Percentiles rank a stretch among this genome's conserved stretches.
Conservation (phyloP, 306 rosid genomes). For the Sphenostylis stenocarpa region DNA sequence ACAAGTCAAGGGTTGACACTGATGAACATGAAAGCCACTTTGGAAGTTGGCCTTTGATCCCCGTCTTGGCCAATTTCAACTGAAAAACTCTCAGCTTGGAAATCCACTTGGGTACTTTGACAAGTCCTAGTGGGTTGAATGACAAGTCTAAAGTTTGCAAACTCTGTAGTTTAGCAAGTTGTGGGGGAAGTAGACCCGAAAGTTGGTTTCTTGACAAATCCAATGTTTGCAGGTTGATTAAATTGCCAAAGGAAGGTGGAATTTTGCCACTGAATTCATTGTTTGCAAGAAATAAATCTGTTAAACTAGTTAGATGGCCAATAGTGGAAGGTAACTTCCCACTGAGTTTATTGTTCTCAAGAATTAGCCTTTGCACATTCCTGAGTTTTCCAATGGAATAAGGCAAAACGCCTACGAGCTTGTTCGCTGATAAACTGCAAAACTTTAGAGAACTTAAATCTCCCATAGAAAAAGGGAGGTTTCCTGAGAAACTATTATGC, state of each 20-base stretch:
- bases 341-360: conserved; percentile 52
- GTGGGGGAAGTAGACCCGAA: conserved; percentile 42
- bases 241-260: conserved; percentile 52
- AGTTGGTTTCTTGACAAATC: conserved; percentile 25
- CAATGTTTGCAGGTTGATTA: conserved; percentile 31
- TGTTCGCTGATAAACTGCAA: conserved; percentile 53
- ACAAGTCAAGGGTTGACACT: conserved; percentile 52
- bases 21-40: conserved; percentile 53
- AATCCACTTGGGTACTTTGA: conserved; percentile 47
- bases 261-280: conserved; percentile 51
- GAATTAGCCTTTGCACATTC: conserved; percentile 47
- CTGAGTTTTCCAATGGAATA: conserved; percentile 54
- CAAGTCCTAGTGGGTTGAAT: conserved; percentile 50
- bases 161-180: conserved; percentile 39
- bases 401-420: conserved; percentile 48
- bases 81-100: conserved; percentile 49
- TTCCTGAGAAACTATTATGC: conserved; percentile 49
- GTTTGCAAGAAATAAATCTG: conserved; percentile 52
- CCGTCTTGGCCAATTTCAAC: conserved; percentile 48
- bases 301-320: conserved; percentile 46
- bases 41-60: conserved; percentile 53
- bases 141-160: conserved; percentile 39
- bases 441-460: conserved; percentile 49
- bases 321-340: conserved; percentile 56
- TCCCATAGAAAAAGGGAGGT: conserved; percentile 54